A percentile compares a stretch with the other conserved stretches of the same genome.
phyloP scores from a whole-genome alignment of 2,329 filamentous ascomycete genomes.

The Paracoccidioides lutzii region DNA sequence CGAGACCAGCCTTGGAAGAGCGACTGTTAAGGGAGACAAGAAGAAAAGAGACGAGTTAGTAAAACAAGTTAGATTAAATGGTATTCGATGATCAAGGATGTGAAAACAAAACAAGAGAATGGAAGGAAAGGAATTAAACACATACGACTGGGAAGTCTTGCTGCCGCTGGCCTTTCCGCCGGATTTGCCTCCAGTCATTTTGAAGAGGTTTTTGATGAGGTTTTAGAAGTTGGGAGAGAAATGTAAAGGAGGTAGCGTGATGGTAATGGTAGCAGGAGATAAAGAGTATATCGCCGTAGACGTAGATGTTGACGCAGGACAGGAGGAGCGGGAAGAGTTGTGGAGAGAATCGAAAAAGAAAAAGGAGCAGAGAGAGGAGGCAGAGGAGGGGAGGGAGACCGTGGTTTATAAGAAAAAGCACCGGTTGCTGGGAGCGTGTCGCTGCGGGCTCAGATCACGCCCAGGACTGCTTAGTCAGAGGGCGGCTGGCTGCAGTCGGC shows the following conservation, averaged over 20 bases:
- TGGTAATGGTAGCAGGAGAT: constrained; percentile 5
- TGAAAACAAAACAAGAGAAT: constrained; percentile 1
- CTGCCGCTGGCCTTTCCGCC: constrained; percentile 98
- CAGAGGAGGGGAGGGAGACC: constrained; percentile 19
- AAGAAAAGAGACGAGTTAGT: background rate
- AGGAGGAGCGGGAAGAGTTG: constrained; percentile 11
- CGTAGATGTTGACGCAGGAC: constrained; percentile 11
- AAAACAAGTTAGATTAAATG: background rate
- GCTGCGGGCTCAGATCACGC: background rate
- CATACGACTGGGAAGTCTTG: constrained; percentile 99
- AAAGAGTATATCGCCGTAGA: constrained; percentile 9
- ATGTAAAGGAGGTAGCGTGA: constrained; percentile 11
- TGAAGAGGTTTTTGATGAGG: constrained; percentile 40
- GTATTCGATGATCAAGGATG: background rate
- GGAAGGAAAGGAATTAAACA: constrained; percentile 20
- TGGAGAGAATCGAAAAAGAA: constrained; percentile 17
- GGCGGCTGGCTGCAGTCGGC: background rate
- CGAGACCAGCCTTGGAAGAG: constrained; percentile 97
- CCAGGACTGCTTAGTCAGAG: no score
- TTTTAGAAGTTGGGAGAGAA: constrained; percentile 14
- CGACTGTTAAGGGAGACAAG: constrained; percentile 45
- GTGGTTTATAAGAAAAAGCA: constrained; percentile 33
- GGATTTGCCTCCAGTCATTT: constrained; percentile 99
- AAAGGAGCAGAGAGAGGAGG: constrained; percentile 13
- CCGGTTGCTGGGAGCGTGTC: constrained; percentile 14